A percentile compares a stretch with the other conserved stretches of the same genome.
Conservation (phyloP, 306 rosid genomes). For the Cajanus cajan region DNA sequence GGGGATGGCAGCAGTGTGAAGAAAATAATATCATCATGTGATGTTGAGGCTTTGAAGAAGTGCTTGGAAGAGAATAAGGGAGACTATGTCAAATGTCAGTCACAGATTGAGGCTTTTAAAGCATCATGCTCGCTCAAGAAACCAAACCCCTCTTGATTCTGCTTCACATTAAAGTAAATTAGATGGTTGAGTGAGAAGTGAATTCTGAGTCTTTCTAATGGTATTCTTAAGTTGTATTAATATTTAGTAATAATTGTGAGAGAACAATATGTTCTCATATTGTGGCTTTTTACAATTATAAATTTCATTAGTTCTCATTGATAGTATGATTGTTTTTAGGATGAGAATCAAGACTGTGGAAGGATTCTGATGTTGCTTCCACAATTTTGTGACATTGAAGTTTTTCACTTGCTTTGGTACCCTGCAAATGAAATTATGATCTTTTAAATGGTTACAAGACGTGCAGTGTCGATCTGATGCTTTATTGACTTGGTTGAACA, state of each 20-base stretch:
- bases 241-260: not conserved
- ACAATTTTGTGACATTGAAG: not conserved
- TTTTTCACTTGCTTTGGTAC: not conserved
- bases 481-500: not conserved
- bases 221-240: not conserved
- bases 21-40: slow-evolving; percentile 61
- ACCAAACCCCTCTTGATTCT: slow-evolving; percentile 42
- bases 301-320: not conserved
- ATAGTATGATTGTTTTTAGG: slow-evolving; percentile 1
- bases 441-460: not conserved
- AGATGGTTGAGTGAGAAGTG: not conserved
- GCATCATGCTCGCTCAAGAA: slow-evolving; percentile 68
- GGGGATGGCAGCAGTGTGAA: slow-evolving; percentile 32
- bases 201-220: not conserved
- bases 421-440: not conserved
- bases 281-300: not conserved
- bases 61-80: slow-evolving; percentile 93
- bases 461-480: not conserved
- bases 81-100: slow-evolving; percentile 73
- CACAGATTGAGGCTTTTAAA: slow-evolving; percentile 79
- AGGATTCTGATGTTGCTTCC: not conserved
- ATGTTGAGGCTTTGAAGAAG: slow-evolving; percentile 78
- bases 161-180: slow-evolving; percentile 7
- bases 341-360: slow-evolving; percentile 2
- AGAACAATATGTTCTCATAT: not conserved